Base-by-base conservation (phyloP, 2,329 filamentous ascomycete genomes). In the Penicillium sp. region DNA sequence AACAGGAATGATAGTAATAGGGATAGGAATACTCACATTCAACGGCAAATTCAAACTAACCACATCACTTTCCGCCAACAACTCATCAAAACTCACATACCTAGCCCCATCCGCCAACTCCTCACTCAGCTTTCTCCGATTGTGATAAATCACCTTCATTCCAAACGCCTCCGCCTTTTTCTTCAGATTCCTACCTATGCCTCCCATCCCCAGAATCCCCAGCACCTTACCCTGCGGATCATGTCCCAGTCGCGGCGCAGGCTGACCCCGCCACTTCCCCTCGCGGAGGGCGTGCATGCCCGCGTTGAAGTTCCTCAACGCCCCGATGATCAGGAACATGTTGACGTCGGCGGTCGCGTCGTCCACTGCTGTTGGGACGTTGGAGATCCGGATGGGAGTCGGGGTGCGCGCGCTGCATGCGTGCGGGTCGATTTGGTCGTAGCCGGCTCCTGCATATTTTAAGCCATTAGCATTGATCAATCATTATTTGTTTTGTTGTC, bases 191-290 rank as follows among this genome's bases (percentile, higher is more conserved):
- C 84, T 75, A 0, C 88, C 88, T 53, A 94, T 93, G 2, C 88
- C 87, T 19, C 88, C 88, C 87, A 93, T 91, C 6, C 88, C 88
- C 37, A 94, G 67, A 52, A 94, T 88, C 0, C 88, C 88, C 5
- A 94, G 75, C 1, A 83, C 73, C 68, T 91, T 93, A 32, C 85
- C 86, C 66, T 86, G 76, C 1, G 87, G 87, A 62, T 93, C 87
- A 63, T 87, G 85, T 13, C 87, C 88, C 0, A 82, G 75, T 0
- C 78, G 76, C 6, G 72, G 72, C 7, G 69, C 64, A 0, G 72
- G 69, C 4, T 68, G 65, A 4, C 85, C 85, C 45, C 80, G 77
- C 84, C 86, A 94, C 49, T 80, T 71, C 1, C 83, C 82, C 21
- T 76, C 72, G 32, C 88, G 80, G 8, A 91, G 74, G 12, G 78